These are phyloP conservation scores for Ustulina deusta DNA, from an alignment of 2,329 filamentous ascomycete species.

Conservation along the genomic window DNA sequence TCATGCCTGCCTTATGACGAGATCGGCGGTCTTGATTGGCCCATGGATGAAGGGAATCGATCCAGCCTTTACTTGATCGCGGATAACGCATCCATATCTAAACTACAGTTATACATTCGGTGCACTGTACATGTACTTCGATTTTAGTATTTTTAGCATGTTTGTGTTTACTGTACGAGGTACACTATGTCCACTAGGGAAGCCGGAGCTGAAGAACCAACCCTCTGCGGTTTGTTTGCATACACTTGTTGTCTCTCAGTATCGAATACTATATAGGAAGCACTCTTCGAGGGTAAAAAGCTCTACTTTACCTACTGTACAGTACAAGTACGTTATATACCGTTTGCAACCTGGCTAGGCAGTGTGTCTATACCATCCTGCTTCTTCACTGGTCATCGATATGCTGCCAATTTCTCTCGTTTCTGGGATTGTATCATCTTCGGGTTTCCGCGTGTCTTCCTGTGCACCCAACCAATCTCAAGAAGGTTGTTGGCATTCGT, in stretches of 20 bases:
- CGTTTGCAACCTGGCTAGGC: neutral
- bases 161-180: conserved; percentile 4
- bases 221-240: conserved; percentile 13
- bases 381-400: too few relatives aligned
- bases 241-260: conserved; percentile 10
- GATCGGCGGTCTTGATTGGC: conserved; percentile 33
- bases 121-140: conserved; percentile 11
- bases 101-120: conserved; percentile 14
- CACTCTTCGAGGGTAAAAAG: neutral
- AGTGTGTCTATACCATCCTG: too few relatives aligned
- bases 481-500: neutral
- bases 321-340: neutral
- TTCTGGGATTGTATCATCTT: conserved; percentile 11
- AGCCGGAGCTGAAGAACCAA: neutral
- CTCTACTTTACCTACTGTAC: too few relatives aligned
- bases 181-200: neutral
- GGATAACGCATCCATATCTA: conserved; percentile 31
- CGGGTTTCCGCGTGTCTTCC: conserved; percentile 24
- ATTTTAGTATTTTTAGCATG: conserved; percentile 28
- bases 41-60: conserved; percentile 32
- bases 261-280: neutral
- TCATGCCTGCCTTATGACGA: conserved; percentile 28
- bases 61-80: conserved; percentile 34
- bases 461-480: conserved; percentile 35
- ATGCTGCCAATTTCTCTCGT: neutral